phyloP scores from a whole-genome alignment of 495 filamentous ascomycete species.

The Aspergillus panamensis region DNA sequence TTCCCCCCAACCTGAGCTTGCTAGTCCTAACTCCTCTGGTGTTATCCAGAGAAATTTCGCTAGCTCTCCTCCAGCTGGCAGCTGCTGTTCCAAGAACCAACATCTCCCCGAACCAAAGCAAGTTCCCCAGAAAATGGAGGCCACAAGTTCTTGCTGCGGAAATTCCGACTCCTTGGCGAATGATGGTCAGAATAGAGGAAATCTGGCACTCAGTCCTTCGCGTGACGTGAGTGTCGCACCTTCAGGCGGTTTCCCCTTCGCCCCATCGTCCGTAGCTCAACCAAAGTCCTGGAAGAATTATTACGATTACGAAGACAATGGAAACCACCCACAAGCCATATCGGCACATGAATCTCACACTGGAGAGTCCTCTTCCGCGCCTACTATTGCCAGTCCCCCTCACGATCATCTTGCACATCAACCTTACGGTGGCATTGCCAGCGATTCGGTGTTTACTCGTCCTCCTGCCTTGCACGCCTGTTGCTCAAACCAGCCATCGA shows the following conservation, averaged over 20 bases:
- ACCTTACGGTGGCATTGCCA: background rate
- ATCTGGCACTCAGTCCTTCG: background rate
- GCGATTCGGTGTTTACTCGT: constrained; percentile 18
- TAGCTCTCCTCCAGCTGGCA: constrained; percentile 4
- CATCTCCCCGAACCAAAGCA: constrained; percentile 11
- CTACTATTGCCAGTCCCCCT: no score
- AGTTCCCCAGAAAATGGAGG: constrained; percentile 6
- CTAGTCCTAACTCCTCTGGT: background rate
- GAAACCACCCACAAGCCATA: no score
- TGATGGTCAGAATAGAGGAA: background rate
- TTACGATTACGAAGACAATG: no score
- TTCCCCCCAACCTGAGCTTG: background rate
- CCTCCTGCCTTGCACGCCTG: background rate
- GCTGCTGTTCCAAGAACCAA: constrained; percentile 33
- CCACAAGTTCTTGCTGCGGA: constrained; percentile 34
- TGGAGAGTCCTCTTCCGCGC: no score
- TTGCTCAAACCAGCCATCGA: background rate
- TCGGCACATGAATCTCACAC: no score
- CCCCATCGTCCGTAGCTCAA: no score
- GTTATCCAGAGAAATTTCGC: background rate
- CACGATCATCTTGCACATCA: background rate
- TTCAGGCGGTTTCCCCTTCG: no score
- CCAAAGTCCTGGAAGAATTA: no score
- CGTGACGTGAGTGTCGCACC: no score
- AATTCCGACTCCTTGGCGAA: constrained; percentile 15